phyloP scores from a whole-genome alignment of 805 yeast genomes.

The Kregervanrija delftensis region DNA sequence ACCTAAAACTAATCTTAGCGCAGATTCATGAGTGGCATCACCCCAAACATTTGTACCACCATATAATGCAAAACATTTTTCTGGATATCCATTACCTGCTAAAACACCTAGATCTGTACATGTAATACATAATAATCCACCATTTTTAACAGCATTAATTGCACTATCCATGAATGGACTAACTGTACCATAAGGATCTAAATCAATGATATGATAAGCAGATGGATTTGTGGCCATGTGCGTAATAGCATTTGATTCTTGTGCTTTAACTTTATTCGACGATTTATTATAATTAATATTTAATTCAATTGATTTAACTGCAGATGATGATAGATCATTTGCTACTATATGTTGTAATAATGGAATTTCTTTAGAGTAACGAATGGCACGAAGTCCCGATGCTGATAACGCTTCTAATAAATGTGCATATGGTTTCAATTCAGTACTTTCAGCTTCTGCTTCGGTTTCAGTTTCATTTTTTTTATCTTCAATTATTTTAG shows the following conservation, averaged over 20 bases:
- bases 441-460: conserved; percentile 2
- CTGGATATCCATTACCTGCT: conserved; percentile 96
- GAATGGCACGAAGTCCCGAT: conserved; percentile 86
- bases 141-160: conserved; percentile 72
- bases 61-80: conserved; percentile 88
- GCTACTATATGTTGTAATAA: conserved; percentile 69
- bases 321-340: conserved; percentile 80
- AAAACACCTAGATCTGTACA: conserved; percentile 95
- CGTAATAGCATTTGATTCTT: conserved; percentile 86
- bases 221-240: conserved; percentile 54
- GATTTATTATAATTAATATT: conserved; percentile 67
- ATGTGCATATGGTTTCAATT: conserved; percentile 42
- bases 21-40: conserved; percentile 90
- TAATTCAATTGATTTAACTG: conserved; percentile 71
- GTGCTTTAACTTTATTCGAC: conserved; percentile 48
- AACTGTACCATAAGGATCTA: conserved; percentile 98
- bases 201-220: conserved; percentile 77
- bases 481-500: conserved; percentile 8
- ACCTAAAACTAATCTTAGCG: conserved; percentile 74
- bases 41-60: conserved; percentile 87
- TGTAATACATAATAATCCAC: conserved; percentile 81
- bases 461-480: conserved; percentile 7
- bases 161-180: conserved; percentile 94
- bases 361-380: conserved; percentile 91
- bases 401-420: conserved; percentile 91